Conservation (phyloP, 257 asterid species). For the Scutellaria barbata region DNA sequence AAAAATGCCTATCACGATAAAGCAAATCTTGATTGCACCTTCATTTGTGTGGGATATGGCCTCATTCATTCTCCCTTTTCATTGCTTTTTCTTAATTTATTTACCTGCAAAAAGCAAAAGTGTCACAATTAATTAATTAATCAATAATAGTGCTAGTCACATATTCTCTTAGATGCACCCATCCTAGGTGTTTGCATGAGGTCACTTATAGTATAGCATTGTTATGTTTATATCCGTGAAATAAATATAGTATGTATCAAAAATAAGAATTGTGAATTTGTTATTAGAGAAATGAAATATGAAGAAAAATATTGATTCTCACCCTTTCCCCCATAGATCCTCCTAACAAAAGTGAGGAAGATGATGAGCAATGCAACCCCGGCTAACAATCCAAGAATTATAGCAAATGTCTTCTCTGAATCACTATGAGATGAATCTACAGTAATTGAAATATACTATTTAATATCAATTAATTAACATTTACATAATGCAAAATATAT, state of each 20-base stretch:
- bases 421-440: conserved; percentile 58
- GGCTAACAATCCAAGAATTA: conserved; percentile 81
- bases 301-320: conserved; percentile 2
- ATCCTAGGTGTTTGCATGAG: neutral
- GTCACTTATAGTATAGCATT: too few relatives aligned
- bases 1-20: conserved; percentile 38
- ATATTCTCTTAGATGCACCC: conserved; percentile 1
- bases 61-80: conserved; percentile 2
- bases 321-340: conserved; percentile 64
- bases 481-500: neutral
- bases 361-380: conserved; percentile 79
- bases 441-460: neutral
- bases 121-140: conserved; percentile 26
- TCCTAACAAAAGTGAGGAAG: conserved; percentile 76
- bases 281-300: neutral
- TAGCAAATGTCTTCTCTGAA: conserved; percentile 86
- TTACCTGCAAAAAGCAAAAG: conserved; percentile 66
- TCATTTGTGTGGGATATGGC: conserved; percentile 23
- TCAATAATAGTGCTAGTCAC: neutral
- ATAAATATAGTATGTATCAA: too few relatives aligned
- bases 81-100: conserved; percentile 39
- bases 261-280: too few relatives aligned
- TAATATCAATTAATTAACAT: neutral
- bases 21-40: conserved; percentile 34
- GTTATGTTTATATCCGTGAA: too few relatives aligned